These are phyloP conservation scores for Rosa chinensis DNA, from an alignment of 306 rosid genomes.

Conservation along the genomic window DNA sequence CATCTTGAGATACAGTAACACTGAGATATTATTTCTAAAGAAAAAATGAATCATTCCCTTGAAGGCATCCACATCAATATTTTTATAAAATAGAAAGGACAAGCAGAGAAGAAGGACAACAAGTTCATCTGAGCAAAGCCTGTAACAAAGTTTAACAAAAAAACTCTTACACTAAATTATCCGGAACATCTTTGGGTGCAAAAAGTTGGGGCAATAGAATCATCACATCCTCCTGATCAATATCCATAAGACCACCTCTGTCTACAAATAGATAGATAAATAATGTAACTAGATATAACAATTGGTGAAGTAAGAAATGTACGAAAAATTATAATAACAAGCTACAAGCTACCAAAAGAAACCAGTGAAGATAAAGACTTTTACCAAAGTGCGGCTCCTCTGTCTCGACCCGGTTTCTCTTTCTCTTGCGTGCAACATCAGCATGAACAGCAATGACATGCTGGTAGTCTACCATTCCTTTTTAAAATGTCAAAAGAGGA, in stretches of 20 bases:
- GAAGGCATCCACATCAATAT: not conserved
- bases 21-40: not conserved
- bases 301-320: not conserved
- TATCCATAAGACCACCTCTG: conserved; percentile 54
- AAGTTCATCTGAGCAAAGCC: no score
- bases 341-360: conserved; percentile 13
- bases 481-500: conserved; percentile 21
- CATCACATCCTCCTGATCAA: conserved; percentile 79
- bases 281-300: not conserved
- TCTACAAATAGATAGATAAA: conserved; percentile 32
- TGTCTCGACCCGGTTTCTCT: conserved; percentile 57
- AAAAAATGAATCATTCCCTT: not conserved
- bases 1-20: not conserved
- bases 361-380: conserved; percentile 25
- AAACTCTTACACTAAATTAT: conserved; percentile 71
- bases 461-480: conserved; percentile 96
- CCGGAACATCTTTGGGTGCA: conserved; percentile 76
- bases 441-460: conserved; percentile 84
- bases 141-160: conserved; percentile 7
- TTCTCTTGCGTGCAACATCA: conserved; percentile 60
- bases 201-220: conserved; percentile 73
- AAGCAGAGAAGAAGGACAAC: no score
- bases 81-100: no score
- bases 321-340: no score
- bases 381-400: conserved; percentile 66